Evolutionary conservation across 108 stramenopile genomes (phyloP).

Genomic region (Cyclotella sp.): DNA sequence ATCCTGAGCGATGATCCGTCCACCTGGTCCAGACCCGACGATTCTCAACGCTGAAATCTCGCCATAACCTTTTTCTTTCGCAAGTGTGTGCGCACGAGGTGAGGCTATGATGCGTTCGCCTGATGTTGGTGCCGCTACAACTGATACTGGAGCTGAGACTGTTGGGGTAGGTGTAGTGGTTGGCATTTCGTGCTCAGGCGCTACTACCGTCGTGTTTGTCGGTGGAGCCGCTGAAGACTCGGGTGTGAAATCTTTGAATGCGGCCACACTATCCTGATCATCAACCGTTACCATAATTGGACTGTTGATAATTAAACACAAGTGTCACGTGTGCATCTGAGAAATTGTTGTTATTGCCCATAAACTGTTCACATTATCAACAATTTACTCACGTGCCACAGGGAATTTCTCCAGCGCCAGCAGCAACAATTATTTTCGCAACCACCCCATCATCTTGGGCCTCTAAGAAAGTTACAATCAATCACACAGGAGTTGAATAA

Average conservation of each 20-base stretch:
- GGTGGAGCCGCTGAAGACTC: conserved; percentile 37
- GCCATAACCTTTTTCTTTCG: conserved; percentile 82
- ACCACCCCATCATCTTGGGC: conserved; percentile 96
- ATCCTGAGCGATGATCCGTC: conserved; percentile 95
- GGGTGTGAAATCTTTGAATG: conserved; percentile 89
- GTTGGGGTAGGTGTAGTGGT: conserved; percentile 47
- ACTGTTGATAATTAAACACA: not conserved
- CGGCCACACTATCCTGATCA: conserved; percentile 81
- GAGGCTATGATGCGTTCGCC: conserved; percentile 90
- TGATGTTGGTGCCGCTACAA: conserved; percentile 37
- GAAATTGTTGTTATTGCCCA: not conserved
- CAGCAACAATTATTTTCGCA: conserved; percentile 90
- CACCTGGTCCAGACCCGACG: conserved; percentile 92
- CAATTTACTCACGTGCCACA: conserved; percentile 65
- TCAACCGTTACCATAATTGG: conserved; percentile 94
- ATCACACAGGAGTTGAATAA: not conserved
- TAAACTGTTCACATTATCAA: not conserved
- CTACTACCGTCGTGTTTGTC: conserved; percentile 46
- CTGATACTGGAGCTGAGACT: conserved; percentile 43
- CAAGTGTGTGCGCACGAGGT: conserved; percentile 89
- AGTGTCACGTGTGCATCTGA: not conserved
- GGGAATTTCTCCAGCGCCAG: conserved; percentile 78
- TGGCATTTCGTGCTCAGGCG: conserved; percentile 13
- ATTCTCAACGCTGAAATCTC: conserved; percentile 70
- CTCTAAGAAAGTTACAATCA: conserved; percentile 48